These are phyloP conservation scores for Lathyrus oleraceus DNA, from an alignment of 306 rosid species.

Conservation along the genomic window DNA sequence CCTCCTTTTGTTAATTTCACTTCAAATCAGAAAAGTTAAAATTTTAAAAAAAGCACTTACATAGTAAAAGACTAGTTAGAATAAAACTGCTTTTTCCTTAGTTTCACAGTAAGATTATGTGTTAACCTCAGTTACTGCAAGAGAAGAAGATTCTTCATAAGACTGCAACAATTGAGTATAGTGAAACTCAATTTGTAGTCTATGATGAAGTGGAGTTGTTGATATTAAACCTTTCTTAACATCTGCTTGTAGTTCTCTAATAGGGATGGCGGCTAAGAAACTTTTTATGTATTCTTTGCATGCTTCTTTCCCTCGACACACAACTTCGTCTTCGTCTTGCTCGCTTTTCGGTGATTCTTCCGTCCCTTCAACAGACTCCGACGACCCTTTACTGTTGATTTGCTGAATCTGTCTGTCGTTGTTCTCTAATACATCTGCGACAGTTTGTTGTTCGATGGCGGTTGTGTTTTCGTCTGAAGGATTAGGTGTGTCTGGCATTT, in stretches of 20 bases:
- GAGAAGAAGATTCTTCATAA: constrained; percentile 43
- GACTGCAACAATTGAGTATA: constrained; percentile 60
- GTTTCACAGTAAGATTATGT: constrained; percentile 48
- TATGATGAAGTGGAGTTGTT: constrained; percentile 84
- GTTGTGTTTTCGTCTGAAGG: constrained; percentile 57
- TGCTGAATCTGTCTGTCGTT: constrained; percentile 51
- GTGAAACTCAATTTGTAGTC: constrained; percentile 89
- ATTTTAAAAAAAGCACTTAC: constrained; percentile 35
- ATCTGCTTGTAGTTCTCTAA: constrained; percentile 93
- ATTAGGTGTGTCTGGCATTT: constrained; percentile 45
- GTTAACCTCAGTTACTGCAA: constrained; percentile 46
- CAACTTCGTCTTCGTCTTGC: constrained; percentile 62
- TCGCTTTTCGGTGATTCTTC: constrained; percentile 51
- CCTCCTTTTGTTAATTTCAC: constrained; percentile 53
- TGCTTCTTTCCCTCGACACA: constrained; percentile 85
- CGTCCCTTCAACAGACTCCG: constrained; percentile 41
- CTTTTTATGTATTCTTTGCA: constrained; percentile 96
- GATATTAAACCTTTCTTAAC: constrained; percentile 86
- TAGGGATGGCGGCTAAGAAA: constrained; percentile 97
- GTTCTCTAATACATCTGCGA: constrained; percentile 47
- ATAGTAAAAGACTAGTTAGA: constrained; percentile 49
- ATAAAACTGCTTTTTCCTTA: constrained; percentile 49
- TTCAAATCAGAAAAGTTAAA: constrained; percentile 35
- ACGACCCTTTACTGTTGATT: constrained; percentile 47
- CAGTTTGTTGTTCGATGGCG: constrained; percentile 44